Base-by-base conservation (phyloP, 495 filamentous ascomycete species). In the Glonium stellatum region DNA sequence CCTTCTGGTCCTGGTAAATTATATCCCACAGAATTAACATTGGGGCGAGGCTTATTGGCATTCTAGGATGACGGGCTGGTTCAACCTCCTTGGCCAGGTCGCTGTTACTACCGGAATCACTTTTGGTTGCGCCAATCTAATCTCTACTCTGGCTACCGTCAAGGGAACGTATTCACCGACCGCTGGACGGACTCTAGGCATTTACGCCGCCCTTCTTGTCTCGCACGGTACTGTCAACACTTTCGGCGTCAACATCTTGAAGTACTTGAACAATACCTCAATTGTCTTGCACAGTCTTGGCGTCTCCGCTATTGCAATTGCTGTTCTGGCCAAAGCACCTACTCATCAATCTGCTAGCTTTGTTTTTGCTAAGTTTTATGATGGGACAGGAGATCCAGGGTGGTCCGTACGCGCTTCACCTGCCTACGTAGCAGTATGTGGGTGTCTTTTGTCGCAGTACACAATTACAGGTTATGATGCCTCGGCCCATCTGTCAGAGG, bases 71-170 rank as follows among this genome's bases (percentile, higher is more conserved):
- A 87, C 84, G 1, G 84, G 84, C 12, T 86, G 83, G 83, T 72
- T 70, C 57, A 67, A 69, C 51, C 64, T 70, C 37, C 64, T 72
- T 4, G 70, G 70, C 44, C 69, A 53, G 39, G 44, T 85, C 34
- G 84, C 84, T 31, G 84, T 87, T 11, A 87, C 84, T 1, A 85
- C 84, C 0, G 83, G 83, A 46, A 87, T 87, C 62, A 78, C 81
- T 19, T 87, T 86, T 60, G 84, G 84, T n/a, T 74, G 77, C 46
- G 84, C 84, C 8, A 76, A 75, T 12, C 73, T 87, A 4, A 80
- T 87, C 36, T 76, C 82, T 9, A 84, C 78, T 0, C 79, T 81
- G 36, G 80, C 82, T 9, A 78, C 78, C 1, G 72, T 87, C 27
- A 80, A 82, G 64, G 75, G 75, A 57, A 70, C 65, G 46, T 85